phyloP scores from a whole-genome alignment of 306 rosid genomes.

The Abrus pulchellus region DNA sequence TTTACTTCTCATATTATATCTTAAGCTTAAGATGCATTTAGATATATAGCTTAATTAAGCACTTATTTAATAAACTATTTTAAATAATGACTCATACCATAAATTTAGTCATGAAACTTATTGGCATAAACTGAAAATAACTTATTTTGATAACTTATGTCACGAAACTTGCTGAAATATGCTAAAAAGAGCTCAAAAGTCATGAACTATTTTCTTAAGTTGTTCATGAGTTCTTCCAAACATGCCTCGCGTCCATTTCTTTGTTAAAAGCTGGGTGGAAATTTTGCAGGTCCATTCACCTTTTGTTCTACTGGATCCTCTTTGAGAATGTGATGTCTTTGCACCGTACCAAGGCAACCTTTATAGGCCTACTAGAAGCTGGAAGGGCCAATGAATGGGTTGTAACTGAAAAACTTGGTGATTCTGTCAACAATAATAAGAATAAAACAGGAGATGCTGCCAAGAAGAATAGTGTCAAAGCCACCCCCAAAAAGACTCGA shows the following conservation, averaged over 20 bases:
- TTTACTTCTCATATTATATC: background rate
- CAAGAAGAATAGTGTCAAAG: conserved; percentile 70
- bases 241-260: too few species aligned
- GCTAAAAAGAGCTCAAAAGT: too few species aligned
- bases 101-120: too few species aligned
- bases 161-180: too few species aligned
- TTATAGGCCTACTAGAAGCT: conserved; percentile 83
- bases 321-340: conserved; percentile 98
- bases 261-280: conserved; percentile 29
- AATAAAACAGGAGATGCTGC: conserved; percentile 79
- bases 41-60: too few species aligned
- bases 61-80: too few species aligned
- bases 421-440: conserved; percentile 72
- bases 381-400: conserved; percentile 98
- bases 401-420: conserved; percentile 97
- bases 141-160: too few species aligned
- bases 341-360: conserved; percentile 97
- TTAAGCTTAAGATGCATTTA: background rate
- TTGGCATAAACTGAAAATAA: too few species aligned
- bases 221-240: too few species aligned
- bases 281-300: conserved; percentile 83
- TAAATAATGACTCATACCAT: too few species aligned
- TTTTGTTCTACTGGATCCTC: conserved; percentile 96
- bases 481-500: conserved; percentile 55
- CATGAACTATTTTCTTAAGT: too few species aligned